Evolutionary conservation across 2,329 filamentous ascomycete genomes (phyloP).

Genomic region (Remersonia thermophila): DNA sequence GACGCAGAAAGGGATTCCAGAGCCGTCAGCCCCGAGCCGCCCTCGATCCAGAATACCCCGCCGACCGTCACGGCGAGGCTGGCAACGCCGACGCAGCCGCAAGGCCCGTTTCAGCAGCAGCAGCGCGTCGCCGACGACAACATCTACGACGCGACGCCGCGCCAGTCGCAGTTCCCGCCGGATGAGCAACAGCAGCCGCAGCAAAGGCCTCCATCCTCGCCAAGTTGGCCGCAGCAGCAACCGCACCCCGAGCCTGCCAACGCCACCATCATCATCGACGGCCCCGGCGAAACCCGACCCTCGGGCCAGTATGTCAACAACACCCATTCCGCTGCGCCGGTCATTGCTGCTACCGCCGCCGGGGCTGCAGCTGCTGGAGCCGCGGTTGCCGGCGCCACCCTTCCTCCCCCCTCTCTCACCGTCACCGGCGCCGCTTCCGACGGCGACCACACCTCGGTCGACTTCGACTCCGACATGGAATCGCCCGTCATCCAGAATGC

Average conservation of each 20-base stretch:
- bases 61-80: conserved; percentile 1
- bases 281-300: conserved; percentile 10
- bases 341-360: background rate
- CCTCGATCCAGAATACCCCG: background rate
- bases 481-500: conserved; percentile 9
- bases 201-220: background rate
- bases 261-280: conserved; percentile 4
- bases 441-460: background rate
- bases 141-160: conserved; percentile 24
- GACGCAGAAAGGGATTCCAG: conserved; percentile 1
- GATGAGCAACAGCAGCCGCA: conserved; percentile 5
- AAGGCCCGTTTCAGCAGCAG: no score
- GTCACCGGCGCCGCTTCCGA: background rate
- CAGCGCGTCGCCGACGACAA: conserved; percentile 17
- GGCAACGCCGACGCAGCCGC: conserved; percentile 7
- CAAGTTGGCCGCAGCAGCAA: background rate
- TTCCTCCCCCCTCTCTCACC: background rate
- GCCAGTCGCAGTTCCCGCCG: conserved; percentile 13
- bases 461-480: conserved; percentile 10
- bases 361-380: background rate
- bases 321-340: background rate
- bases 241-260: background rate
- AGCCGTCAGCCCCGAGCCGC: conserved; percentile 16
- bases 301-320: conserved; percentile 8
- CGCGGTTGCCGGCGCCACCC: background rate